Base-by-base conservation (phyloP, 305 asterid genomes). In the Stenogyne calaminthoides region DNA sequence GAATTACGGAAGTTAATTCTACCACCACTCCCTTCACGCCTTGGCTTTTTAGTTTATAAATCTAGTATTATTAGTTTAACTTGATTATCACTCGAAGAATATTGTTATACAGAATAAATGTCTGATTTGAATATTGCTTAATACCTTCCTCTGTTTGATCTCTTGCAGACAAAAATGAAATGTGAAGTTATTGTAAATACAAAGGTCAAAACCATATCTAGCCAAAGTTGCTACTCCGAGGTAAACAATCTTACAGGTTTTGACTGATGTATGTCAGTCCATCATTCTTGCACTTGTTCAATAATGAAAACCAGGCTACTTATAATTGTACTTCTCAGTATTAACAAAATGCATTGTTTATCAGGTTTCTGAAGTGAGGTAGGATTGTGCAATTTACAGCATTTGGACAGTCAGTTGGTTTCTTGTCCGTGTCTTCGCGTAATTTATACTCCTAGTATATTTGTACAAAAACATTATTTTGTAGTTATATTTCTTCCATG, bases 141-240 rank as follows among this genome's bases (percentile, higher is more conserved):
- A 71, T 37, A 16, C 42, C 62, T 36, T 68, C 39, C 71, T 76
- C 27, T 47, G 67, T 71, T 27, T 74, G 54, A 72, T 79, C 55
- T 76, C 65, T 65, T 84, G 84, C 98, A 94, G 99, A 78, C 86
- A 20, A 81, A 80, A 56, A 82, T 92, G 58, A 80, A 89, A 9
- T 94, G 99, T 73, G 88, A 87, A 72, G 79, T 90, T 64, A 54
- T 71, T 71, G 95, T 92, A 72, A 80, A 90, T 77, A 86, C 88
- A 0, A 69, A 60, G 81, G 80, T 80, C 60, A 82, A 90, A 80
- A 82, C 84, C 7, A 76, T 94, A 46, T 20, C 80, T 52, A 88
- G 70, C 64, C 98, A 94, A 81, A 92, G 85, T 61, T 94, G 99
- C 86, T 94, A 90, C 71, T 89, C 98, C 8, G 86, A 92, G 98